Evolutionary conservation across 257 asterid species (phyloP).

Genomic region (Lycium ferocissimum): DNA sequence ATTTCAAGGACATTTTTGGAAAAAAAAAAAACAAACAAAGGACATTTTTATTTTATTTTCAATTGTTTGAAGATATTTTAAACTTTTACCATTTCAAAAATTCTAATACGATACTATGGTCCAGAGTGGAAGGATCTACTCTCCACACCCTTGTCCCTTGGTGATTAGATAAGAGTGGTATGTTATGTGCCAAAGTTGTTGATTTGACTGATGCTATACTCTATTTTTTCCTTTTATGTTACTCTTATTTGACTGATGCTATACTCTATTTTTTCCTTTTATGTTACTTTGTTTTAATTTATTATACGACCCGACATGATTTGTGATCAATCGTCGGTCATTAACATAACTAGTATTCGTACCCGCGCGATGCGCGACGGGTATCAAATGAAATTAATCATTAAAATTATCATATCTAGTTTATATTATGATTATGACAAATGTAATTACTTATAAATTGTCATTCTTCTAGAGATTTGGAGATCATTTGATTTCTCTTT

Average conservation of each 20-base stretch:
- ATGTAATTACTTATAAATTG: too few relatives aligned
- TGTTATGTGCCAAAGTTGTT: not conserved
- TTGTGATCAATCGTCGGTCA: not conserved
- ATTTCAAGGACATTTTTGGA: not conserved
- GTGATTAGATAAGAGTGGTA: not conserved
- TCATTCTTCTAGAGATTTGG: too few relatives aligned
- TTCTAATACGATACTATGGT: not conserved
- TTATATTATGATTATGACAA: too few relatives aligned
- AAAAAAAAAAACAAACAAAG: not conserved
- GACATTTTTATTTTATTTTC: not conserved
- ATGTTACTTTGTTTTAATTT: not conserved
- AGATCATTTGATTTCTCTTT: too few relatives aligned
- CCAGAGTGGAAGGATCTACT: not conserved
- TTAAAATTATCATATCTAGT: too few relatives aligned
- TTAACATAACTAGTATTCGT: too few relatives aligned
- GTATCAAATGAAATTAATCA: too few relatives aligned
- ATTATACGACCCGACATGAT: conserved; percentile 8
- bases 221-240: not conserved
- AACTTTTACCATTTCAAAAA: too few relatives aligned
- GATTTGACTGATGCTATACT: conserved; percentile 13
- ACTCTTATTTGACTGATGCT: not conserved
- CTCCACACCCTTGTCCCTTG: not conserved
- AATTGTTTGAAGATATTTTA: too few relatives aligned
- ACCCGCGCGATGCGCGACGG: too few relatives aligned
- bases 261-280: conserved; percentile 15